phyloP scores from a whole-genome alignment of 768 basidiomycete species.

The Tulasnella sp. region DNA sequence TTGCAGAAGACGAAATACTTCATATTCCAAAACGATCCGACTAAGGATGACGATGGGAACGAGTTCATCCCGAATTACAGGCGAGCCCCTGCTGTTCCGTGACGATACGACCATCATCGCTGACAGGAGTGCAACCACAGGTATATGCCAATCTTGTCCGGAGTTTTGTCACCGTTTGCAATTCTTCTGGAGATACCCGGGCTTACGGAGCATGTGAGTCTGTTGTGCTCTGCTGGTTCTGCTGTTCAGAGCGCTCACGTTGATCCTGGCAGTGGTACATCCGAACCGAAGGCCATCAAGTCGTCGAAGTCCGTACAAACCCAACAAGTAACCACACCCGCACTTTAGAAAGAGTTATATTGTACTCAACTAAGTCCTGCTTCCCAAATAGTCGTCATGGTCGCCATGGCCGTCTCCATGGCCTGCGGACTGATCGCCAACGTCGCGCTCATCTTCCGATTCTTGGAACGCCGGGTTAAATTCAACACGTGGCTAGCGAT shows the following conservation, averaged over 20 bases:
- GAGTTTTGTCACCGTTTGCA: constrained; percentile 34
- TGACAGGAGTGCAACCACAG: neutral
- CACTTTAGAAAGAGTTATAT: neutral
- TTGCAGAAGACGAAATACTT: constrained; percentile 5
- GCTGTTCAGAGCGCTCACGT: neutral
- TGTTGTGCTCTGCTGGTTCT: neutral
- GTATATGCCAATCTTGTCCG: constrained; percentile 16
- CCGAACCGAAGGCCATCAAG: constrained; percentile 35
- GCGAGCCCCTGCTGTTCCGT: constrained; percentile 51
- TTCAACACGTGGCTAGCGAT: constrained; percentile 52
- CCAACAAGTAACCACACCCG: constrained; percentile 24
- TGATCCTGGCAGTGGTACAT: constrained; percentile 27
- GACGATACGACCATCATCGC: constrained; percentile 50
- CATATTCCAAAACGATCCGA: constrained; percentile 11
- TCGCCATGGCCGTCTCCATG: constrained; percentile 57
- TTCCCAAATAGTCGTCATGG: constrained; percentile 33
- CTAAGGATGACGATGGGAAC: constrained; percentile 3
- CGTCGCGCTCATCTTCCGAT: constrained; percentile 51
- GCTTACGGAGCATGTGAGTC: constrained; percentile 53
- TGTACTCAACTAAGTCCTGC: neutral
- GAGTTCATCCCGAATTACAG: constrained; percentile 48
- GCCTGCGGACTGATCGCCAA: constrained; percentile 58
- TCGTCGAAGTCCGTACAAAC: constrained; percentile 41
- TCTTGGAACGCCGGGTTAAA: constrained; percentile 56
- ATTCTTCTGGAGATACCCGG: constrained; percentile 77